Conservation (phyloP, 108 stramenopile species). For the Fragilariopsis cylindrus region DNA sequence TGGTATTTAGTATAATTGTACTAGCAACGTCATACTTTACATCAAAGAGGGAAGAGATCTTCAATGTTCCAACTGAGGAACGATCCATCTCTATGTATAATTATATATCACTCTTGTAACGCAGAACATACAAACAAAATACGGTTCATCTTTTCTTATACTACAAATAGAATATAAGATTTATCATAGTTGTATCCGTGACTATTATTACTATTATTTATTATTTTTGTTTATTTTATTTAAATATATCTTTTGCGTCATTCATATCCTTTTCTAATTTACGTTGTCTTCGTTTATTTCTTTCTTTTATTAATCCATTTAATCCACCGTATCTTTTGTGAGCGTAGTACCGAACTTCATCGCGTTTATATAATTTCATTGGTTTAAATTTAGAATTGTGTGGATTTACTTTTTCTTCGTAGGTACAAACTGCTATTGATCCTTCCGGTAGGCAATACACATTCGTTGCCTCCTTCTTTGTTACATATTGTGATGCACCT, state of each 20-base stretch:
- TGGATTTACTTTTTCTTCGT: constrained; percentile 70
- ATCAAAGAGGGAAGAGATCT: too few relatives aligned
- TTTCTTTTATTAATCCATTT: constrained; percentile 62
- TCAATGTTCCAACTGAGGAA: too few relatives aligned
- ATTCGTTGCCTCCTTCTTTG: constrained; percentile 71
- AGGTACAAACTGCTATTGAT: constrained; percentile 74
- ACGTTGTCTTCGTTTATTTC: constrained; percentile 55
- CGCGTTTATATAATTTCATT: constrained; percentile 75
- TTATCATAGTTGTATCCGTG: neutral
- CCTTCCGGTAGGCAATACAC: constrained; percentile 80
- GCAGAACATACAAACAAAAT: too few relatives aligned
- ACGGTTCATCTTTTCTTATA: too few relatives aligned
- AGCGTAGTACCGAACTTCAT: constrained; percentile 68
- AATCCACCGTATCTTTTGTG: constrained; percentile 72
- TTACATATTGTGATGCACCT: constrained; percentile 61
- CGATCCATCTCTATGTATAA: too few relatives aligned
- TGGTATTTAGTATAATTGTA: too few relatives aligned
- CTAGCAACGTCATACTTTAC: too few relatives aligned
- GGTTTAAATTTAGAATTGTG: constrained; percentile 57
- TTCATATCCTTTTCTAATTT: constrained; percentile 67
- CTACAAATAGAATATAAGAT: neutral
- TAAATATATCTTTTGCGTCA: constrained; percentile 61
- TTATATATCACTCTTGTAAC: too few relatives aligned
- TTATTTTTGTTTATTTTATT: constrained; percentile 1
- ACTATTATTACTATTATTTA: neutral